phyloP scores from a whole-genome alignment of 75 land plant species.

The Picea sitchensis region DNA sequence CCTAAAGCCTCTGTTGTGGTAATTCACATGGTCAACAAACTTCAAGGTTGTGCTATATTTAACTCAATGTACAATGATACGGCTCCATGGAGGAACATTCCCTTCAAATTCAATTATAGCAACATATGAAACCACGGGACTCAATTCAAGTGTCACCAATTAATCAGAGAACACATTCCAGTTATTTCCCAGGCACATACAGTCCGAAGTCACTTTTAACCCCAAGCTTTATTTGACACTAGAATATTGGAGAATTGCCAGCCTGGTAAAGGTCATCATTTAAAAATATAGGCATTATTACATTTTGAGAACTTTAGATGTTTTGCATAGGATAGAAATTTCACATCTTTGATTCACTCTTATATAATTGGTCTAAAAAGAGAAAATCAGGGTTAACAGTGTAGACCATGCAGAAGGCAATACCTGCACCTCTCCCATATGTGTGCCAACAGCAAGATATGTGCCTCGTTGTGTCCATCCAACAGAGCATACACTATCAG shows the following conservation, averaged over 20 bases:
- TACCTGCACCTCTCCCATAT: constrained; percentile 94
- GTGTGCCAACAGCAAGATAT: constrained; percentile 91
- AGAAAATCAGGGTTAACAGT: neutral
- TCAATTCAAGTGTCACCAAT: neutral
- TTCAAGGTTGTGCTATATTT: neutral
- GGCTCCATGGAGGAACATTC: neutral
- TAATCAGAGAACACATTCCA: neutral
- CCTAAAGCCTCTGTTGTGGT: too few relatives aligned
- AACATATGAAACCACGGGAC: neutral
- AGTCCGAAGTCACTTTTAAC: neutral
- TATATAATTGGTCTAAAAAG: neutral
- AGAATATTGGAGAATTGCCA: neutral
- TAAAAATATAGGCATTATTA: neutral
- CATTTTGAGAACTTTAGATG: too few relatives aligned
- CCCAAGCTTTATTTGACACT: neutral
- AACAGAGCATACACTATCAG: constrained; percentile 85
- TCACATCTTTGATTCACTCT: constrained; percentile 5
- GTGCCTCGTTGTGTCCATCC: constrained; percentile 98
- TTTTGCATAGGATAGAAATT: neutral
- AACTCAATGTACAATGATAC: neutral
- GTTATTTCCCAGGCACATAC: neutral
- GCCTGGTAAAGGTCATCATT: neutral
- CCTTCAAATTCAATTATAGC: neutral
- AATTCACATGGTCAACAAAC: neutral
- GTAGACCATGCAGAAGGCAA: neutral